phyloP scores from a whole-genome alignment of 129 eudicot genomes.

The Scalesia atractyloides region DNA sequence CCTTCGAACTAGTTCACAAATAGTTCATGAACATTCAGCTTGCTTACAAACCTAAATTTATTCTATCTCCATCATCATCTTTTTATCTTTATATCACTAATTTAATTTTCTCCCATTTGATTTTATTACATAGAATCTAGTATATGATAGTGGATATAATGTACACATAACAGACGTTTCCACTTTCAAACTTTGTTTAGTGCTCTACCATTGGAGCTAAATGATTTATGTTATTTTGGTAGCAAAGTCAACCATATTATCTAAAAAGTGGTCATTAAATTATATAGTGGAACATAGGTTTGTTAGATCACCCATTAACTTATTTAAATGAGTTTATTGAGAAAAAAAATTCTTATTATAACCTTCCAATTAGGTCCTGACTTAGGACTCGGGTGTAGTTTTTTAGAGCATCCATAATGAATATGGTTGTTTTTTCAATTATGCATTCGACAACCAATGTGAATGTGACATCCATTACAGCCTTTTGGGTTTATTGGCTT shows the following conservation, averaged over 20 bases:
- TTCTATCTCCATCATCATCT: background rate
- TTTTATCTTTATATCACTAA: background rate
- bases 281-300: background rate
- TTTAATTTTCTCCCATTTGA: conserved; percentile 1
- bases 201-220: conserved; percentile 23
- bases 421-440: background rate
- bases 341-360: conserved; percentile 5
- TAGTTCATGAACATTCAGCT: too few species aligned
- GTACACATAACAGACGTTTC: conserved; percentile 30
- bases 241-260: conserved; percentile 27
- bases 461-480: too few species aligned
- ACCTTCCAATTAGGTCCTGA: conserved; percentile 16
- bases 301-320: conserved; percentile 10
- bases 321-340: background rate
- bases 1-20: too few species aligned
- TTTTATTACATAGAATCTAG: conserved; percentile 18
- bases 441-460: background rate
- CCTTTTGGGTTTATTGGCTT: background rate
- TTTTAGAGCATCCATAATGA: background rate
- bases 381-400: conserved; percentile 5
- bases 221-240: conserved; percentile 20
- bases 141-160: conserved; percentile 31
- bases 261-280: conserved; percentile 13
- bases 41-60: background rate
- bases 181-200: conserved; percentile 28